Conservation (phyloP, 345 rosid genomes). For the Eucalyptus pauciflora region DNA sequence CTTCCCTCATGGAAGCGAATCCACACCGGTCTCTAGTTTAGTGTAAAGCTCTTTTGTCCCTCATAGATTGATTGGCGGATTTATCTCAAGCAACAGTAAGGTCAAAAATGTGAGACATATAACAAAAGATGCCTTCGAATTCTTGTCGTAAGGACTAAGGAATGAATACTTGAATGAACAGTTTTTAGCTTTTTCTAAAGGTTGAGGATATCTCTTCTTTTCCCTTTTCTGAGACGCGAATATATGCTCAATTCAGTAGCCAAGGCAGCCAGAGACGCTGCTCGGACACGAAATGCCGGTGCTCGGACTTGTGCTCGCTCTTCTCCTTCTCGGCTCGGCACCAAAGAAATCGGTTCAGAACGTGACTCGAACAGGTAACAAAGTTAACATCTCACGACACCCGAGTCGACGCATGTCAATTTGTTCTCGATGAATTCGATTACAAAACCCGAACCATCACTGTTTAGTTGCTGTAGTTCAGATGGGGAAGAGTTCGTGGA, state of each 20-base stretch:
- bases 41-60: neutral
- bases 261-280: neutral
- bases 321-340: neutral
- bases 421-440: neutral
- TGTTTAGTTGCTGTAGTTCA: neutral
- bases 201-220: neutral
- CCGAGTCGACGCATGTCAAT: neutral
- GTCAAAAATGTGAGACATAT: neutral
- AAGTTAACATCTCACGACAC: neutral
- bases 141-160: neutral
- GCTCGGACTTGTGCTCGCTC: neutral
- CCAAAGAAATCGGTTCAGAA: neutral
- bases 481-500: slow-evolving; percentile 30
- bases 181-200: neutral
- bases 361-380: neutral
- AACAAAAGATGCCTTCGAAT: neutral
- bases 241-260: neutral
- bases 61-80: neutral
- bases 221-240: neutral
- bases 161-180: neutral
- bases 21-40: neutral
- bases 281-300: neutral
- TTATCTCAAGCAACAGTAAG: neutral
- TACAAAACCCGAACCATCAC: neutral
- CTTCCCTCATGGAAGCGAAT: neutral